phyloP scores from a whole-genome alignment of 1,284 basidiomycete genomes.

The Cutaneotrichosporon cavernicola region DNA sequence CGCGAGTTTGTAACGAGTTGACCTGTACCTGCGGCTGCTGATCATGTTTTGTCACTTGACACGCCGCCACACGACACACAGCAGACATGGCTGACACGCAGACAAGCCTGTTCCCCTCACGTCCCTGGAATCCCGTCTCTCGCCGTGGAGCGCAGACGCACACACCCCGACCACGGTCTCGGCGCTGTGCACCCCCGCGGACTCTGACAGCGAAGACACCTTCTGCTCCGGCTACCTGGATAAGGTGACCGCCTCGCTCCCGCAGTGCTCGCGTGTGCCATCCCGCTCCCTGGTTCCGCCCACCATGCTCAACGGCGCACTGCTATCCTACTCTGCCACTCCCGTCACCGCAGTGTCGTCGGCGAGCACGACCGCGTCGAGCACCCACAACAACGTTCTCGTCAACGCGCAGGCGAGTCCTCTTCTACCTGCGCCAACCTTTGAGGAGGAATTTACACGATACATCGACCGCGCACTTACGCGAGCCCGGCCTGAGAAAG shows the following conservation, averaged over 20 bases:
- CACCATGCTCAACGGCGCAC: not conserved
- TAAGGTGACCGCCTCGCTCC: not conserved
- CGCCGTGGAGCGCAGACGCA: not conserved
- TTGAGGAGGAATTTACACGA: conserved; percentile 18
- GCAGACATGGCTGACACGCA: not conserved
- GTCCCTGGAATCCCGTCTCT: not conserved
- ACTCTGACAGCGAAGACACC: not conserved
- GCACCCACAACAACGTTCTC: not conserved
- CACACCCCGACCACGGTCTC: not conserved
- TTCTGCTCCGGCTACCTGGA: not conserved
- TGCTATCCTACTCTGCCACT: not conserved
- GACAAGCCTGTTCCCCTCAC: not conserved
- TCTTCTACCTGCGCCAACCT: not conserved
- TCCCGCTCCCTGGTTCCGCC: not conserved
- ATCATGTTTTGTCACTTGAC: not conserved
- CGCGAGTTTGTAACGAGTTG: not conserved
- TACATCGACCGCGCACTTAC: conserved; percentile 2
- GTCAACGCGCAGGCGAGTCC: not conserved
- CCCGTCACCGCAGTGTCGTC: conserved; percentile 1
- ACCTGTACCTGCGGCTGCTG: not conserved
- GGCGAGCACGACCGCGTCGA: conserved; percentile 4
- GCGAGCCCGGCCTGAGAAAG: not conserved
- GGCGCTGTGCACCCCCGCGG: not conserved
- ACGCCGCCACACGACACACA: not conserved
- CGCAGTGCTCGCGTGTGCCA: not conserved